Conservation (phyloP, 2,329 filamentous ascomycete genomes). For the Neofusicoccum cordaticola region DNA sequence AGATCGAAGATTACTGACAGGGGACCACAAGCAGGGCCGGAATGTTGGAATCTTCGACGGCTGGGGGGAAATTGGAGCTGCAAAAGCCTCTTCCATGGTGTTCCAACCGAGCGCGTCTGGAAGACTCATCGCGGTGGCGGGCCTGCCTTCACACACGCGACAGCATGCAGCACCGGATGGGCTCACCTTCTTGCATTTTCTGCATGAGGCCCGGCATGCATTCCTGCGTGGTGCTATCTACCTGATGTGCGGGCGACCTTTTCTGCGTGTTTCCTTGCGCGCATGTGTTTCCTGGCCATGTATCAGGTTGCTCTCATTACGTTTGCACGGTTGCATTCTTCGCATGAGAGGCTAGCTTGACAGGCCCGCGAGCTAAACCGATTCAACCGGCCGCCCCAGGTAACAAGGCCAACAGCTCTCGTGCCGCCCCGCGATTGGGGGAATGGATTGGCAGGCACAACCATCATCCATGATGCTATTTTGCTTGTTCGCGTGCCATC, state of each 20-base stretch:
- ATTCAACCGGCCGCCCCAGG: not conserved
- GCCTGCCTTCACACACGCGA: slow-evolving; percentile 1
- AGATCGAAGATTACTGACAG: not conserved
- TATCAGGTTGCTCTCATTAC: slow-evolving; percentile 2
- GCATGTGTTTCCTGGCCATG: not conserved
- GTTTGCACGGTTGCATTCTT: not conserved
- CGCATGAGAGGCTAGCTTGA: not conserved
- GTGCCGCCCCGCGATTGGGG: not conserved
- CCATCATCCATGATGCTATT: not conserved
- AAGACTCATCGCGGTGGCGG: not conserved
- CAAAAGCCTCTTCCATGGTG: not conserved
- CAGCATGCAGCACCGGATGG: not conserved
- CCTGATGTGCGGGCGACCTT: not conserved
- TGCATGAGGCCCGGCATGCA: not conserved
- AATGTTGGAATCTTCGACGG: not conserved
- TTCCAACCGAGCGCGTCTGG: not conserved
- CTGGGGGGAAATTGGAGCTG: slow-evolving; percentile 3
- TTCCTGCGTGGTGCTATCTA: not conserved
- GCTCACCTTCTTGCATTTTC: not conserved
- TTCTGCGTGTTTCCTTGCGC: slow-evolving; percentile 2
- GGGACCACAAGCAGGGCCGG: not conserved
- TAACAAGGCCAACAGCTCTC: slow-evolving; percentile 3
- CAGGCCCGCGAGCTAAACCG: not conserved
- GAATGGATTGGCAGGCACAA: not conserved
- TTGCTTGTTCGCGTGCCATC: slow-evolving; percentile 12